phyloP scores from a whole-genome alignment of 2,329 filamentous ascomycete species.

The Penicillium sp. region DNA sequence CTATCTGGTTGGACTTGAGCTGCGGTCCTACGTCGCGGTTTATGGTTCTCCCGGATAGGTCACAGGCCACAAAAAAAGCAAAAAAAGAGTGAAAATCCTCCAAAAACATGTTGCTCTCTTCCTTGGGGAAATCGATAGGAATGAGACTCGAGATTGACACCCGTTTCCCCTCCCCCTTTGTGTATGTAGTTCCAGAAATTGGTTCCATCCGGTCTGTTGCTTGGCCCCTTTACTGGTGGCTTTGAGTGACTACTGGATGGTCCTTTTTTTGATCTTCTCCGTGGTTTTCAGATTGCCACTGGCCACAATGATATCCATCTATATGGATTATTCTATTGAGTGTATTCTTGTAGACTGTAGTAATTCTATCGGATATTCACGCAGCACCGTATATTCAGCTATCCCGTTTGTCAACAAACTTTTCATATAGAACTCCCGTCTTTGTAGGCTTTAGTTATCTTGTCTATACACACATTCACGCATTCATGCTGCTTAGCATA shows the following conservation, averaged over 20 bases:
- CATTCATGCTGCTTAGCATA: no score
- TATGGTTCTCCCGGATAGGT: conserved; percentile 5
- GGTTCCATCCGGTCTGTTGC: conserved; percentile 1
- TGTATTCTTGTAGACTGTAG: not conserved
- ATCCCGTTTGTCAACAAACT: not conserved
- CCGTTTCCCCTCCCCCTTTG: conserved; percentile 6
- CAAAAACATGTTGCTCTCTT: conserved; percentile 21
- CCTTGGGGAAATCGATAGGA: conserved; percentile 8
- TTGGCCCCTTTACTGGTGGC: not conserved
- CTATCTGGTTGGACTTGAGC: conserved; percentile 1
- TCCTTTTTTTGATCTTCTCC: conserved; percentile 14
- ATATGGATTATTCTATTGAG: conserved; percentile 6
- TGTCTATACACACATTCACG: no score
- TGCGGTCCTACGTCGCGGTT: not conserved
- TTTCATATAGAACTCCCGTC: no score
- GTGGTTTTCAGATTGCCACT: conserved; percentile 15
- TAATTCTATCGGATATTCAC: not conserved
- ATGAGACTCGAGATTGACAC: conserved; percentile 21
- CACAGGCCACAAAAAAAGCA: conserved; percentile 25
- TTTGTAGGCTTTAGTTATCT: no score
- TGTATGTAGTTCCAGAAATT: conserved; percentile 19
- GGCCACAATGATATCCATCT: conserved; percentile 14
- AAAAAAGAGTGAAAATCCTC: conserved; percentile 24
- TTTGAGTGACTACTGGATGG: not conserved
- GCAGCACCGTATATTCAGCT: not conserved